Conservation (phyloP, 176 grass and related monocot species). For the Stipa capillata region DNA sequence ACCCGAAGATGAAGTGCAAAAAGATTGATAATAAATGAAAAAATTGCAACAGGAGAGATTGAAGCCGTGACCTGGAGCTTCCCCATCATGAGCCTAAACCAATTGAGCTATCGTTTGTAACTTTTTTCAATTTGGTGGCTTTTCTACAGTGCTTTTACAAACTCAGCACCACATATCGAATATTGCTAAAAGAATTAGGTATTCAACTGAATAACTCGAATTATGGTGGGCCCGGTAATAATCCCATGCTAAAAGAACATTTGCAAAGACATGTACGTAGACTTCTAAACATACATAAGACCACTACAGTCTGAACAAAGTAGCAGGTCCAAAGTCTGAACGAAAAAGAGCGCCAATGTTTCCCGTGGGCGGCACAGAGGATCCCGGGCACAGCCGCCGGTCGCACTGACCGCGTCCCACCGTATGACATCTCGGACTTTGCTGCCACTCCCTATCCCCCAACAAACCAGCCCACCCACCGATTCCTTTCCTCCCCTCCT, state of each 20-base stretch:
- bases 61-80: too few relatives aligned
- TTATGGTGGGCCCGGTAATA: not conserved
- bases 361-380: slow-evolving; percentile 1
- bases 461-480: not conserved
- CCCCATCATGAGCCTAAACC: too few relatives aligned
- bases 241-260: not conserved
- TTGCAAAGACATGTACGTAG: not conserved
- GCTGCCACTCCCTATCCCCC: slow-evolving; percentile 17
- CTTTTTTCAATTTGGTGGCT: too few relatives aligned
- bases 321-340: not conserved
- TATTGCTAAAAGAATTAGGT: too few relatives aligned
- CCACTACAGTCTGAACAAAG: not conserved
- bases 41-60: too few relatives aligned
- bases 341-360: not conserved
- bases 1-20: too few relatives aligned
- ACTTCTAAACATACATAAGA: not conserved
- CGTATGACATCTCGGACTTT: slow-evolving; percentile 29
- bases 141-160: too few relatives aligned
- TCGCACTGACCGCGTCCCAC: slow-evolving; percentile 20
- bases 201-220: too few relatives aligned
- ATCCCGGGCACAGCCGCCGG: slow-evolving; percentile 17
- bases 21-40: too few relatives aligned
- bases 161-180: too few relatives aligned
- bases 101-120: too few relatives aligned
- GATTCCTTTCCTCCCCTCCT: not conserved